phyloP scores from a whole-genome alignment of 108 stramenopile species.

The Cyclotella baltica region DNA sequence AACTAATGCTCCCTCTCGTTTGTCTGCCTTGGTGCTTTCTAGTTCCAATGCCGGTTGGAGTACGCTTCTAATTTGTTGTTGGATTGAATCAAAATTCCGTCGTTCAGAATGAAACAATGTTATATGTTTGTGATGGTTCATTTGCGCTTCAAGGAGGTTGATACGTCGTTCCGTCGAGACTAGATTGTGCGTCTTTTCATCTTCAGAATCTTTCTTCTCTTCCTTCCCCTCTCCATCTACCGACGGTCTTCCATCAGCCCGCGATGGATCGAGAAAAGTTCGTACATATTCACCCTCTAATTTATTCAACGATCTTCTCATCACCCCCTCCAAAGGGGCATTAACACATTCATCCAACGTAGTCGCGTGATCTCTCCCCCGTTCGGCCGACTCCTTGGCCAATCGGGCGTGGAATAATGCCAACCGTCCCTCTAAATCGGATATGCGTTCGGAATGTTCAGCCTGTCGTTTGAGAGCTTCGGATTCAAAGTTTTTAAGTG shows the following conservation, averaged over 20 bases:
- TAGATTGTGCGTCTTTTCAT: conserved; percentile 21
- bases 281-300: conserved; percentile 36
- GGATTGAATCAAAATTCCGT: conserved; percentile 34
- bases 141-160: conserved; percentile 46
- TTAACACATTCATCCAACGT: conserved; percentile 40
- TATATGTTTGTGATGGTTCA: conserved; percentile 46
- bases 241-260: conserved; percentile 15
- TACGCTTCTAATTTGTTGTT: conserved; percentile 13
- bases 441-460: conserved; percentile 42
- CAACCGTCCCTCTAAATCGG: conserved; percentile 41
- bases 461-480: conserved; percentile 42
- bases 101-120: conserved; percentile 38
- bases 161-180: conserved; percentile 41
- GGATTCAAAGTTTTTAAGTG: conserved; percentile 39
- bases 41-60: conserved; percentile 51
- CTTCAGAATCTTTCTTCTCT: conserved; percentile 26
- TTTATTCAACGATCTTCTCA: conserved; percentile 28
- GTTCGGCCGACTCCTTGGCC: conserved; percentile 42
- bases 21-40: conserved; percentile 64
- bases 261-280: conserved; percentile 40
- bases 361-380: conserved; percentile 40
- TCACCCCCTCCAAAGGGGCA: conserved; percentile 40
- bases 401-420: conserved; percentile 45
- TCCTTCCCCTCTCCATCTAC: conserved; percentile 17
- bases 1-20: conserved; percentile 66